These are phyloP conservation scores for Candida tallmaniae DNA, from an alignment of 805 yeast species.

Conservation along the genomic window DNA sequence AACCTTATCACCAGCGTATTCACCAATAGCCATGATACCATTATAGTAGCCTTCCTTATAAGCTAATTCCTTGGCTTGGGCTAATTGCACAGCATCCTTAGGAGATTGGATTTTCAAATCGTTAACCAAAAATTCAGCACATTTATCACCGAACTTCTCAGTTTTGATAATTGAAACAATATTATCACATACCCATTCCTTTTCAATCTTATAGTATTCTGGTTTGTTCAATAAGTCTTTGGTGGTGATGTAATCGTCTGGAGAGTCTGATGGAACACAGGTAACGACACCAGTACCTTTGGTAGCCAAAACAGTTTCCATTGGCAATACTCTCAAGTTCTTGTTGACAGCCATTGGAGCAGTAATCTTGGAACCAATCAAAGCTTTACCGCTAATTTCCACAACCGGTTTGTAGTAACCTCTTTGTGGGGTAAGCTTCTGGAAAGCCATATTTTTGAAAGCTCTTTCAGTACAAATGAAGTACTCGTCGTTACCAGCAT, in stretches of 20 bases:
- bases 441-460: constrained; percentile 95
- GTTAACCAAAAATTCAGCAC: constrained; percentile 81
- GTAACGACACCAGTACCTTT: constrained; percentile 99
- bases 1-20: constrained; percentile 83
- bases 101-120: constrained; percentile 92
- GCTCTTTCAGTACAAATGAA: constrained; percentile 91
- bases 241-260: constrained; percentile 90
- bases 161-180: constrained; percentile 73
- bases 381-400: constrained; percentile 60
- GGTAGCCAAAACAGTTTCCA: constrained; percentile 92
- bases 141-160: constrained; percentile 79
- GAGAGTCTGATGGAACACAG: constrained; percentile 98
- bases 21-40: constrained; percentile 77
- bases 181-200: constrained; percentile 80
- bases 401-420: constrained; percentile 66
- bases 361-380: constrained; percentile 80
- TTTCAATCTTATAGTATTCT: constrained; percentile 79
- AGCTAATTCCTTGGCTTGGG: constrained; percentile 89
- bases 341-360: constrained; percentile 77
- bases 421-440: constrained; percentile 84
- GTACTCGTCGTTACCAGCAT: constrained; percentile 71
- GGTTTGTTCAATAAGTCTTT: constrained; percentile 83
- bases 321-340: constrained; percentile 81
- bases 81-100: constrained; percentile 80
- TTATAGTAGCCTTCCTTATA: constrained; percentile 96